Percentiles rank a stretch among this genome's conserved stretches.
These are phyloP conservation scores for Knoxdaviesia capensis DNA, from an alignment of 2,329 filamentous ascomycete genomes.

Conservation along the genomic window DNA sequence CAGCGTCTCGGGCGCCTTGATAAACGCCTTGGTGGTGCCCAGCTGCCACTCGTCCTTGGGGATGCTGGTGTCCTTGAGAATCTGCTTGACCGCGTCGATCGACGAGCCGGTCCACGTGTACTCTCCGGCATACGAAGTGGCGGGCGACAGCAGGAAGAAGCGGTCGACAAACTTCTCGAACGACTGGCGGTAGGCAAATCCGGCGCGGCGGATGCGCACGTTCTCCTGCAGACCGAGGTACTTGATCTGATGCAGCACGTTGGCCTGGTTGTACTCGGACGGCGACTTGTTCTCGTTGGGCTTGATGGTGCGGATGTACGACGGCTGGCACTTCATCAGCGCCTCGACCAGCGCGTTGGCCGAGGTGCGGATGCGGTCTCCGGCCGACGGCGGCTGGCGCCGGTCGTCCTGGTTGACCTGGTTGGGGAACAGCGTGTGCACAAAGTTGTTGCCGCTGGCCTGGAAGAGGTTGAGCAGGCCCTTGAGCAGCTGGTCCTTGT, in stretches of 20 bases:
- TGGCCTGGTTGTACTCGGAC: conserved; percentile 74
- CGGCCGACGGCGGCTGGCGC: conserved; percentile 79
- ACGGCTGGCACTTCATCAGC: conserved; percentile 91
- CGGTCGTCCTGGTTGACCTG: conserved; percentile 93
- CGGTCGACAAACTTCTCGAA: conserved; percentile 98
- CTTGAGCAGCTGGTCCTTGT: conserved; percentile 93
- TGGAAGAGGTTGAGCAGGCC: conserved; percentile 76
- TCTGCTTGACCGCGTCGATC: conserved; percentile 73
- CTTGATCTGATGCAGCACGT: conserved; percentile 96
- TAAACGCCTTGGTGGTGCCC: conserved; percentile 91
- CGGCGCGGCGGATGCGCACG: conserved; percentile 86
- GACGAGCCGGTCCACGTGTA: conserved; percentile 89
- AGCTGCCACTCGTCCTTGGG: conserved; percentile 92
- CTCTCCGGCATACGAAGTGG: conserved; percentile 89
- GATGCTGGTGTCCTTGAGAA: conserved; percentile 90
- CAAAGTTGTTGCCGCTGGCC: conserved; percentile 64
- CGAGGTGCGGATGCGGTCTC: conserved; percentile 87
- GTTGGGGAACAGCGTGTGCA: conserved; percentile 77
- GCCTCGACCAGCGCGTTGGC: conserved; percentile 91
- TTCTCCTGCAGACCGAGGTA: conserved; percentile 99
- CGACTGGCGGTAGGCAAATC: conserved; percentile 89
- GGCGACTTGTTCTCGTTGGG: conserved; percentile 98
- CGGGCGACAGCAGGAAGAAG: conserved; percentile 86
- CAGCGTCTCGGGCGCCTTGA: conserved; percentile 91
- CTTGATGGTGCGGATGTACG: conserved; percentile 97